Evolutionary conservation across 345 rosid genomes (phyloP), one percentile per base, ranked within the genome.

Genomic region (Populus deltoides): DNA sequence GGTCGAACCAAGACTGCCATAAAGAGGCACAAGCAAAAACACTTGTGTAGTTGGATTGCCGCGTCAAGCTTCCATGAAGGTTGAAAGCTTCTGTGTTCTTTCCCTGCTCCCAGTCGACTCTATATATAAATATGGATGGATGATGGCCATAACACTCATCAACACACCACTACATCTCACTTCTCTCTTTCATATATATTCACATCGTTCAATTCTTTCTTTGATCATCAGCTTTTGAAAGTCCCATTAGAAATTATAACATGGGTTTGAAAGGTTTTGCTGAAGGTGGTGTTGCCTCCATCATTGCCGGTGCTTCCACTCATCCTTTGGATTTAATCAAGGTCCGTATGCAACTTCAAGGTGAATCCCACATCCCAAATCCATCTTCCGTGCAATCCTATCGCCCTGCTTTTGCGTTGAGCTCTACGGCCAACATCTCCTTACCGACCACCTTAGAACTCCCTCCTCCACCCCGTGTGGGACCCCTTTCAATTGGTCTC

Each of bases 181-280:
- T 41, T 41, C 12, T 41, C 10, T 41, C 45, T 9, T 3, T 41
- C 45, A 8, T 41, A 41, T 9, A 41, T 41, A 11, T 41, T 9
- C 45, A 41, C 12, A 8, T 41, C 4, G 12, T 9, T 41, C 41
- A 38, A 7, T 6, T 38, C 41, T 38, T 38, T 8, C 10, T 38
- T 38, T 38, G 41, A 38, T 38, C 41, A 38, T 38, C 45, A 41
- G 45, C 45, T 9, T 2, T 41, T 2, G 45, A 2, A 2, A 41
- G 4, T 1, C 45, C 3, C 45, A 41, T 41, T 41, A 41, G 17
- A 61, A 70, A 55, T 0, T 22, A 55, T 41, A 43, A 2, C 4
- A 75, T 75, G 77, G 77, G 77, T 11, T 63, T 75, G 13, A 75
- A 75, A 66, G 71, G 77, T 25, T 75, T 75, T 38, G 68, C 24